phyloP scores from a whole-genome alignment of 768 basidiomycete genomes.

The Phanerochaete carnosa region DNA sequence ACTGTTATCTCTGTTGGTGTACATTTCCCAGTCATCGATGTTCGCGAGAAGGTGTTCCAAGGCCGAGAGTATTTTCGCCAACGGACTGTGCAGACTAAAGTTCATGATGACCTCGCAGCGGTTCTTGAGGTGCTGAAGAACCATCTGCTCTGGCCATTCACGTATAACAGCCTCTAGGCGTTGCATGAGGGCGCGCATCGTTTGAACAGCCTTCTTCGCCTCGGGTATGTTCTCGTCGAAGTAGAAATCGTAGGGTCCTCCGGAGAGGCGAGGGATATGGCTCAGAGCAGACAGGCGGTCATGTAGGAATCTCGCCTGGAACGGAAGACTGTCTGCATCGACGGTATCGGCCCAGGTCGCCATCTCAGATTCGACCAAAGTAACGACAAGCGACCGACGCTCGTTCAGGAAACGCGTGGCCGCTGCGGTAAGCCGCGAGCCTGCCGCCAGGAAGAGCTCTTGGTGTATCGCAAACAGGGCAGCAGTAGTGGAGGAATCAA shows the following conservation, averaged over 20 bases:
- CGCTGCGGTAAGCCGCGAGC: neutral
- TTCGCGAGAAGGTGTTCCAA: constrained; percentile 84
- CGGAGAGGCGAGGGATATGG: constrained; percentile 12
- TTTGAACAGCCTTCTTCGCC: constrained; percentile 52
- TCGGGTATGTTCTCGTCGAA: constrained; percentile 71
- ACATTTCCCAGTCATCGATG: constrained; percentile 95
- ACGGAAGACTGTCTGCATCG: constrained; percentile 48
- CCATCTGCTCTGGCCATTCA: constrained; percentile 98
- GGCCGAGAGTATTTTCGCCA: constrained; percentile 79
- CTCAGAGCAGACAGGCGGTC: constrained; percentile 34
- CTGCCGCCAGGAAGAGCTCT: constrained; percentile 30
- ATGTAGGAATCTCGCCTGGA: constrained; percentile 51
- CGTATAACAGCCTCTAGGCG: constrained; percentile 56
- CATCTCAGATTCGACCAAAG: constrained; percentile 10
- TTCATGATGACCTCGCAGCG: constrained; percentile 66
- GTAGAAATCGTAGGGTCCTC: constrained; percentile 70
- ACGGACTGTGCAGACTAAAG: constrained; percentile 61
- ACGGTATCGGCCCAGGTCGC: constrained; percentile 25
- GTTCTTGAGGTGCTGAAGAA: constrained; percentile 77
- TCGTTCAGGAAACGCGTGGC: constrained; percentile 11
- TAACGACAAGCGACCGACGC: constrained; percentile 11
- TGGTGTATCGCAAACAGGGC: constrained; percentile 49
- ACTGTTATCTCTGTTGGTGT: constrained; percentile 88
- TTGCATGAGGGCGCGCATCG: constrained; percentile 47
- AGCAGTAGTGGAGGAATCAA: constrained; percentile 33